Base-by-base conservation (phyloP, 2,329 filamentous ascomycete genomes). In the Aspergillus sojae region DNA sequence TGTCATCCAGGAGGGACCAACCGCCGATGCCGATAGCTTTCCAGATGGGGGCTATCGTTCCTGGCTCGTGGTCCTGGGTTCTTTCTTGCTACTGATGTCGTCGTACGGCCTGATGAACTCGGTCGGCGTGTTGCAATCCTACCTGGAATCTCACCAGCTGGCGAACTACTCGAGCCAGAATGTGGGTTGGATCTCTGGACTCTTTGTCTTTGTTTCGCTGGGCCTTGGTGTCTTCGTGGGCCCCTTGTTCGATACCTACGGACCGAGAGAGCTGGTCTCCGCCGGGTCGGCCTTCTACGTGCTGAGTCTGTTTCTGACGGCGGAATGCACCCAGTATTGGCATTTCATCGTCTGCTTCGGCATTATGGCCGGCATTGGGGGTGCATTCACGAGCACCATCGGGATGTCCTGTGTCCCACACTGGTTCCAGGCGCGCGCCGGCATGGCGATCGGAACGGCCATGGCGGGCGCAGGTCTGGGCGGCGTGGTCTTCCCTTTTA, bases 171-270 rank as follows among this genome's bases (percentile, higher is more conserved):
- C 79, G 0, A 73, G 78, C 7, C 77, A 80, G 21, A 77, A 82
- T 12, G 75, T 85, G 2, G 83, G 82, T 19, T 85, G 83, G 83
- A 84, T 85, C 32, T 78, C 79, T 0, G 80, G 82, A 0, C 64
- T 83, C 0, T 84, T 83, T 65, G 77, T 81, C 4, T 83, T 83
- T 62, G 72, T 84, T 0, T 72, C 78, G 0, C 72, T 84, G 0
- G 70, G 78, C 1, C 70, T 83, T 2, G 82, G 81, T 14, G 79
- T 85, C 21, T 81, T 82, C 62, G 75, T 83, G 7, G 83, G 83
- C 0, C 83, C 83, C 0, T 67, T 85, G n/a, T 82, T 84, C 64
- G 83, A 85, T 62, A 75, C 75, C 0, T 81, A 84, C 58, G 83
- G 83, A 0, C 81, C 83, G 0, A 77, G 74, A 4, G 68, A 78